Evolutionary conservation across 495 filamentous ascomycete genomes (phyloP).

Genomic region (Penicillium paxilli): DNA sequence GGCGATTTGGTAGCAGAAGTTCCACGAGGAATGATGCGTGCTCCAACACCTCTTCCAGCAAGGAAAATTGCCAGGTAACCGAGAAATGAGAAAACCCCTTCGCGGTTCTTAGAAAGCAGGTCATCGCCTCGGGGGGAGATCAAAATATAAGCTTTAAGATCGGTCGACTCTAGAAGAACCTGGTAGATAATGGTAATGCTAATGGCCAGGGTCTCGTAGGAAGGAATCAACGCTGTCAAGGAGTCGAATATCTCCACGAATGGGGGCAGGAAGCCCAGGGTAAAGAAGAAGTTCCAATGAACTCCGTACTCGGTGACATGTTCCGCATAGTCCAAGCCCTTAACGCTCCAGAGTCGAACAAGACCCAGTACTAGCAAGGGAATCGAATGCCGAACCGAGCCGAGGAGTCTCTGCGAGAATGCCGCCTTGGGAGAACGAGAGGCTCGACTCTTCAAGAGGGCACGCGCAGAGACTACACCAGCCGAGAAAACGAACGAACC

Average conservation of each 20-base stretch:
- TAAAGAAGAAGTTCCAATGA: slow-evolving; percentile 99
- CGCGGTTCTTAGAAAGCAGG: slow-evolving; percentile 83
- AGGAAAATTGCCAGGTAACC: slow-evolving; percentile 96
- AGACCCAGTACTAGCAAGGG: slow-evolving; percentile 82
- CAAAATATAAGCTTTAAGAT: slow-evolving; percentile 79
- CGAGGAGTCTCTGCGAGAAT: slow-evolving; percentile 54
- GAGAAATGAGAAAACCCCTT: slow-evolving; percentile 89
- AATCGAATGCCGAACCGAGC: slow-evolving; percentile 73
- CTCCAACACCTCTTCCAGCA: slow-evolving; percentile 79
- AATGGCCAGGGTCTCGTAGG: slow-evolving; percentile 70
- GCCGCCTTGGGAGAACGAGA: slow-evolving; percentile 36
- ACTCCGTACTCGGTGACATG: slow-evolving; percentile 98
- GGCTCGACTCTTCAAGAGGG: slow-evolving; percentile 71
- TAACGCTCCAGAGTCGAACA: slow-evolving; percentile 82
- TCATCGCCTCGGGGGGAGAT: slow-evolving; percentile 72
- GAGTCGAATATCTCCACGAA: slow-evolving; percentile 87
- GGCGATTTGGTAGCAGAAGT: slow-evolving; percentile 37
- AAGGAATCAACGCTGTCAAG: slow-evolving; percentile 56
- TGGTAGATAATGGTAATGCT: slow-evolving; percentile 68
- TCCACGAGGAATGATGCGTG: slow-evolving; percentile 69
- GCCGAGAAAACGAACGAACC: slow-evolving; percentile 96
- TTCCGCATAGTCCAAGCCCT: slow-evolving; percentile 92
- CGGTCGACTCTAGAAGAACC: slow-evolving; percentile 69
- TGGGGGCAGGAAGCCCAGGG: slow-evolving; percentile 82
- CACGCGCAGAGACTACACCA: slow-evolving; percentile 86